Conservation (phyloP, 257 asterid genomes). For the Asclepias syriaca region DNA sequence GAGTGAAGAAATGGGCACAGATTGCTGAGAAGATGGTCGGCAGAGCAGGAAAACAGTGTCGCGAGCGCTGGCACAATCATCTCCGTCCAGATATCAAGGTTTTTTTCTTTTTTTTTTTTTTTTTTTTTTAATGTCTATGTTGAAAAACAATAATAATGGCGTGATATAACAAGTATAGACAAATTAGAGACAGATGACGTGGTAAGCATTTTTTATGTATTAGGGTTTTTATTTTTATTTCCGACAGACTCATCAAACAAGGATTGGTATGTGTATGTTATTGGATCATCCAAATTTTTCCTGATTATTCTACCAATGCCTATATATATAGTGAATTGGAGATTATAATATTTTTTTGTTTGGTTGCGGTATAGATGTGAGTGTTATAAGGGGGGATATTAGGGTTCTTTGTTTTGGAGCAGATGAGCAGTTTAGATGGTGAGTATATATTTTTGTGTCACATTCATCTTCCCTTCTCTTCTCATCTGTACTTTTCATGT, state of each 20-base stretch:
- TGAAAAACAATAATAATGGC: no score
- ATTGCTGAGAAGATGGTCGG: slow-evolving; percentile 58
- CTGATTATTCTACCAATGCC: not conserved
- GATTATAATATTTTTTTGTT: no score
- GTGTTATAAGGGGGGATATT: no score
- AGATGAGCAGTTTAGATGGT: not conserved
- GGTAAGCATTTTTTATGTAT: not conserved
- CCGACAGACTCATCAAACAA: no score
- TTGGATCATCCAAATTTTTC: no score
- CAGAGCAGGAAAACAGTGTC: slow-evolving; percentile 78
- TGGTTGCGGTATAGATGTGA: no score
- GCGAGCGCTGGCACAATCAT: slow-evolving; percentile 86
- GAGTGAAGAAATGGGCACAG: slow-evolving; percentile 52
- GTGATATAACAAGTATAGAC: not conserved
- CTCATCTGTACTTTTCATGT: slow-evolving; percentile 16
- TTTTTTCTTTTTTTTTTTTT: not conserved
- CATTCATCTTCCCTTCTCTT: not conserved
- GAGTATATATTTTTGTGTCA: not conserved
- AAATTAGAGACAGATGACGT: not conserved
- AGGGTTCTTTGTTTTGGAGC: slow-evolving; percentile 1
- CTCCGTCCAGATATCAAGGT: slow-evolving; percentile 74
- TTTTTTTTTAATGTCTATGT: no score
- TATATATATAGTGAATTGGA: no score
- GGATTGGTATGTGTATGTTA: no score
- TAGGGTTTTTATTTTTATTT: no score